These are phyloP conservation scores for Dactylonectria estremocensis DNA, from an alignment of 2,329 filamentous ascomycete genomes.

Conservation along the genomic window DNA sequence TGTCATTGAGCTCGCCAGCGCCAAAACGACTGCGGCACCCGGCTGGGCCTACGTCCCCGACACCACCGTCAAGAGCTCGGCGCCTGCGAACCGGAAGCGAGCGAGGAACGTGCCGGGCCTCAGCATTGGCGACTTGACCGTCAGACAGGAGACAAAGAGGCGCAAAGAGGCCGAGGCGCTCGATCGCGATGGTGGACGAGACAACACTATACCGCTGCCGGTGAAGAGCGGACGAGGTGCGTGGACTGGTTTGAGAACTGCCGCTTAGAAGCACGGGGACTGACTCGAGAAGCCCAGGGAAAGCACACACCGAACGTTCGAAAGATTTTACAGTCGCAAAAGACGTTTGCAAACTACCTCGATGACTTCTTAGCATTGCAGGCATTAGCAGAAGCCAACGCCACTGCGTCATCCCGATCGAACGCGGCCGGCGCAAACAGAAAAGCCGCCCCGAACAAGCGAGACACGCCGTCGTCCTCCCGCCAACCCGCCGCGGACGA, in stretches of 20 bases:
- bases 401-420: slow-evolving; percentile 51
- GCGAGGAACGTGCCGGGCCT: slow-evolving; percentile 70
- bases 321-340: slow-evolving; percentile 84
- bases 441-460: slow-evolving; percentile 47
- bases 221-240: slow-evolving; percentile 64
- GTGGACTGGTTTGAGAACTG: slow-evolving; percentile 28
- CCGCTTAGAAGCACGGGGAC: slow-evolving; percentile 3
- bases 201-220: slow-evolving; percentile 80
- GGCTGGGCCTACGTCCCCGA: slow-evolving; percentile 96
- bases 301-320: slow-evolving; percentile 80
- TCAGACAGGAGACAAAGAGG: slow-evolving; percentile 87
- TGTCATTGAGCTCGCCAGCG: slow-evolving; percentile 85
- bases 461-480: slow-evolving; percentile 44
- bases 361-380: slow-evolving; percentile 82
- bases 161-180: slow-evolving; percentile 86
- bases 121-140: slow-evolving; percentile 77
- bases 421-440: slow-evolving; percentile 51
- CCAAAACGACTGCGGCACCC: slow-evolving; percentile 79
- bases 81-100: slow-evolving; percentile 78
- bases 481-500: slow-evolving; percentile 40
- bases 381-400: slow-evolving; percentile 59
- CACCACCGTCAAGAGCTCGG: slow-evolving; percentile 71
- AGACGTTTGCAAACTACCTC: slow-evolving; percentile 87
- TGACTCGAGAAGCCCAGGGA: slow-evolving; percentile 55
- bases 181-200: slow-evolving; percentile 83